Percentiles rank a stretch among this genome's conserved stretches.
These are phyloP conservation scores for Boechera stricta DNA, from an alignment of 345 rosid genomes.

Conservation along the genomic window DNA sequence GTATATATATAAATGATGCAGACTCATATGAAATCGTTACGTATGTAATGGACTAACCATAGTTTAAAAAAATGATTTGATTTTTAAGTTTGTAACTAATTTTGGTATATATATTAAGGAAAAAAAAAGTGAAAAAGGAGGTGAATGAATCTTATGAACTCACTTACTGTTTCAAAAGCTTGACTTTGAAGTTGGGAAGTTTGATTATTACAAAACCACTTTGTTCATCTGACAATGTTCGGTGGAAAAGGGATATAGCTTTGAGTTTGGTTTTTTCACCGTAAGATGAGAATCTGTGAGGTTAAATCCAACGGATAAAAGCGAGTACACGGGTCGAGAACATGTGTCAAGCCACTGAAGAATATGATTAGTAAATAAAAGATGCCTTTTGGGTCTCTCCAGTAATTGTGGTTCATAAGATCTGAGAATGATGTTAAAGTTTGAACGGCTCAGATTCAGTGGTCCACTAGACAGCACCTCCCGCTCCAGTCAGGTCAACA, in stretches of 20 bases:
- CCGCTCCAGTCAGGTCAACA: slow-evolving; percentile 41
- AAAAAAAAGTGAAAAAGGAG: not conserved
- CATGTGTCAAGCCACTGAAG: slow-evolving; percentile 23
- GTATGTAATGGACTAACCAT: not conserved
- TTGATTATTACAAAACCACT: not conserved
- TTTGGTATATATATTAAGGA: not conserved
- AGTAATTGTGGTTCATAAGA: slow-evolving; percentile 28
- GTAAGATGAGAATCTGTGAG: slow-evolving; percentile 27
- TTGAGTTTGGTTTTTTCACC: slow-evolving; percentile 11
- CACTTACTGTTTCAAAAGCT: slow-evolving; percentile 34
- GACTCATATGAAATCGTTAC: not conserved
- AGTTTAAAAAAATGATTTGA: not conserved
- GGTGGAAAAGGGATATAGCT: slow-evolving; percentile 19
- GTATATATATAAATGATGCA: not conserved
- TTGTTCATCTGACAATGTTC: slow-evolving; percentile 30
- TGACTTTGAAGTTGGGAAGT: slow-evolving; percentile 19
- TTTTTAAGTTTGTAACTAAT: slow-evolving; percentile 12
- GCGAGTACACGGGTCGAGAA: slow-evolving; percentile 17
- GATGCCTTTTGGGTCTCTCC: slow-evolving; percentile 25
- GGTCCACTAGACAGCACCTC: slow-evolving; percentile 32
- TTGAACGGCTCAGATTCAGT: slow-evolving; percentile 37
- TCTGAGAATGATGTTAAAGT: slow-evolving; percentile 20
- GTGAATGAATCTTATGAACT: slow-evolving; percentile 32
- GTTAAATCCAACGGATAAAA: slow-evolving; percentile 26
- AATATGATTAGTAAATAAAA: not conserved